Base-by-base conservation (phyloP, 257 asterid species). In the Osmanthus fragrans region DNA sequence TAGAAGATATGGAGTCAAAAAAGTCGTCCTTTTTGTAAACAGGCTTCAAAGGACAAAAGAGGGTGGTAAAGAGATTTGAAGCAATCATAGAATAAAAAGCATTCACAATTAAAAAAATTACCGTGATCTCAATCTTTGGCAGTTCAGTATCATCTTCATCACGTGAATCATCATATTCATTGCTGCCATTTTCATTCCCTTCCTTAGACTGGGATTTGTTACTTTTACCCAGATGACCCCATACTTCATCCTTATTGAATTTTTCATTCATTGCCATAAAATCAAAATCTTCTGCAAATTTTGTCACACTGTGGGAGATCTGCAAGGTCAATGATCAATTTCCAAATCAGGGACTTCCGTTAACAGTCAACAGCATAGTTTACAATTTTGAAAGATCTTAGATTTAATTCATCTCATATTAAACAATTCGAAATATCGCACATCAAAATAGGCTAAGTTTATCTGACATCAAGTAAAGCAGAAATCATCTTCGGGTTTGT, bases 221-320 rank as follows among this genome's bases (percentile, higher is more conserved):
- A 81, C 90, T 92, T 86, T 88, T 95, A 37, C 99, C 99, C 23
- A 95, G 90, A 88, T 93, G 92, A 66, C 99, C 99, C 99, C 99
- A 95, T 2, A 95, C 99, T 87, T 93, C 98, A 72, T 95, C 96
- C 87, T 95, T 95, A 0, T 95, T 93, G 86, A 95, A 95, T 82
- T 91, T 95, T 81, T 95, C 99, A 90, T 95, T 95, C 99, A 95
- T 95, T 63, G 99, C 99, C 81, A 74, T 88, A 79, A 95, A 95
- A 84, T 95, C 98, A 80, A 95, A 95, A 77, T 95, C 99, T 85
- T 95, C 99, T 0, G 95, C 84, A 76, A 95, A 95, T 80, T 82
- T 90, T 65, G 96, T 84, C 78, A 85, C 86, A 12, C 90, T 91
- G 40, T 90, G 92, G 49, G 94, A 70, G 75, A 71, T 81, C 97